Evolutionary conservation across 345 rosid species (phyloP).

Genomic region (Balakata baccata): DNA sequence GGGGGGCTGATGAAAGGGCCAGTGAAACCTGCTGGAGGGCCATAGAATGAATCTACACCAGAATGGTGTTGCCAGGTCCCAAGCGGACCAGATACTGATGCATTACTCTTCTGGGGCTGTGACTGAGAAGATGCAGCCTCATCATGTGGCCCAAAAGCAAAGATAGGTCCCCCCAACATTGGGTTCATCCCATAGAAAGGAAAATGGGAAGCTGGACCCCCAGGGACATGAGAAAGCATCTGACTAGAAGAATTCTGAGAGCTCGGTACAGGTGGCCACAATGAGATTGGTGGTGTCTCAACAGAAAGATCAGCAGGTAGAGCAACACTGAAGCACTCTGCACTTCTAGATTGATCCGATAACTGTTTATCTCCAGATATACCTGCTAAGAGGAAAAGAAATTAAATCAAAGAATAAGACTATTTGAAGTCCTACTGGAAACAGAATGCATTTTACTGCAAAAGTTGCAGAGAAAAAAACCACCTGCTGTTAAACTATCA

Average conservation of each 20-base stretch:
- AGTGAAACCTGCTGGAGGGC: constrained; percentile 76
- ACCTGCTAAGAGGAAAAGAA: constrained; percentile 39
- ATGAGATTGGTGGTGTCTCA: constrained; percentile 76
- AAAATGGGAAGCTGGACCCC: constrained; percentile 71
- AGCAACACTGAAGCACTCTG: constrained; percentile 78
- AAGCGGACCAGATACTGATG: constrained; percentile 56
- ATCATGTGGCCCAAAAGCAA: constrained; percentile 85
- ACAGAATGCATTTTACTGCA: constrained; percentile 6
- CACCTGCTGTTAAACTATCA: constrained; percentile 46
- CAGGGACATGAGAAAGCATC: constrained; percentile 83
- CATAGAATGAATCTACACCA: constrained; percentile 89
- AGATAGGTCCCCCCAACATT: constrained; percentile 79
- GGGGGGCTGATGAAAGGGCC: constrained; percentile 90
- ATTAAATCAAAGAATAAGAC: constrained; percentile 7
- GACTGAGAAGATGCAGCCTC: constrained; percentile 64
- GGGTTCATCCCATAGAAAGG: constrained; percentile 94
- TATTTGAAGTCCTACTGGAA: constrained; percentile 1
- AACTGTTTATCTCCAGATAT: constrained; percentile 44
- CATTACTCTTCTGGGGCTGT: constrained; percentile 68
- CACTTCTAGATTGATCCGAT: constrained; percentile 61
- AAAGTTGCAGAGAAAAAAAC: constrained; percentile 2
- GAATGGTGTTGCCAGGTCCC: constrained; percentile 85
- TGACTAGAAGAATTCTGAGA: constrained; percentile 69
- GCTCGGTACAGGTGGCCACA: constrained; percentile 77
- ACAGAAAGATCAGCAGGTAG: constrained; percentile 97